Percentiles rank a stretch among this genome's conserved stretches.
Evolutionary conservation across 2,329 filamentous ascomycete species (phyloP).

Genomic region (Xylaria sp.): DNA sequence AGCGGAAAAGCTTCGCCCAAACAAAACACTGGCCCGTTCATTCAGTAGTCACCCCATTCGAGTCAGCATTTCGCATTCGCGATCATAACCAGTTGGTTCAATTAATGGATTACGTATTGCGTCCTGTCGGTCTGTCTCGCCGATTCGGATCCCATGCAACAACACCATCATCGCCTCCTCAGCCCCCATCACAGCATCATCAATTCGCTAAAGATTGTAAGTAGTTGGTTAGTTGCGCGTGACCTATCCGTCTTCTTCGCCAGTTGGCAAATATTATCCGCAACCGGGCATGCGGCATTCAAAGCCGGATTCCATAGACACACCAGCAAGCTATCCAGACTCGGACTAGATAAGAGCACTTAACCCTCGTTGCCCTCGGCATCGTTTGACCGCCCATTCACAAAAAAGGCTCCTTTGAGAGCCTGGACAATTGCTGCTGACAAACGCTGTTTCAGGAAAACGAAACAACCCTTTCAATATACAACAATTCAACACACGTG

Average conservation of each 20-base stretch:
- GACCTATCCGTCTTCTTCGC: neutral
- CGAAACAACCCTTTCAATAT: constrained; percentile 3
- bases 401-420: constrained; percentile 4
- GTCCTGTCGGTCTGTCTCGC: neutral
- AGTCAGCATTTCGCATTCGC: constrained; percentile 29
- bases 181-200: neutral
- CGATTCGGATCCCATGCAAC: neutral
- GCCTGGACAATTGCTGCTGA: constrained; percentile 12
- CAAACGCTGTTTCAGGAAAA: constrained; percentile 15
- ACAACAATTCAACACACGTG: neutral
- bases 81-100: neutral
- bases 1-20: constrained; percentile 8
- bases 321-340: constrained; percentile 5
- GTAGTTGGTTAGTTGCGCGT: neutral
- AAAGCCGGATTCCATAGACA: constrained; percentile 6
- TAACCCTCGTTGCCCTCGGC: neutral
- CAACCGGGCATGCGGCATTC: constrained; percentile 9
- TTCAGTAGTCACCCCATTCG: constrained; percentile 19
- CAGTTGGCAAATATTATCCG: constrained; percentile 12
- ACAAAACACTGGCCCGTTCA: neutral
- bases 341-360: constrained; percentile 1
- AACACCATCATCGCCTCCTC: neutral
- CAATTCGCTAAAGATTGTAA: neutral
- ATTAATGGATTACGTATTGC: constrained; percentile 1
- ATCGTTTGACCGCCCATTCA: neutral